Conservation (phyloP, 2,329 filamentous ascomycete species). For the Xylaria sp. region DNA sequence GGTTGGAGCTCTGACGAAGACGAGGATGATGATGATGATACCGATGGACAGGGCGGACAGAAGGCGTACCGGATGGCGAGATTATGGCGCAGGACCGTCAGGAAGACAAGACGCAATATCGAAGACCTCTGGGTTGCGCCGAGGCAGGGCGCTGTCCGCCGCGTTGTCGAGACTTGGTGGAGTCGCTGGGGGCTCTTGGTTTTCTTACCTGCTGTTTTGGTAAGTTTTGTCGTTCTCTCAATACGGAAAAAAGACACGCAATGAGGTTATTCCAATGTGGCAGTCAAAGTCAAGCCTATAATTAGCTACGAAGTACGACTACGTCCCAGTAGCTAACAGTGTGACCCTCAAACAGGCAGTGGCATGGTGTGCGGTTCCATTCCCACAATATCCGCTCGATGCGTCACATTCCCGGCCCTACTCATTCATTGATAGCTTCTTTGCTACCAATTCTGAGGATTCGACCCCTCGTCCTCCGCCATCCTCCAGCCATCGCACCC, state of each 20-base stretch:
- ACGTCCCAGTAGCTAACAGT: conserved; percentile 23
- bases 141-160: conserved; percentile 66
- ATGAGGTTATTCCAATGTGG: neutral
- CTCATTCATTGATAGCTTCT: conserved; percentile 22
- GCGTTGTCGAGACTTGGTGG: conserved; percentile 72
- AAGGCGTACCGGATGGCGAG: conserved; percentile 42
- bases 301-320: neutral
- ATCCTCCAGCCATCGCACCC: conserved; percentile 56
- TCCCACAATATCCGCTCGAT: conserved; percentile 70
- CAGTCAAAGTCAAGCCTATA: neutral
- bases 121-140: conserved; percentile 71
- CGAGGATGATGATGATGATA: conserved; percentile 40
- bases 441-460: conserved; percentile 4
- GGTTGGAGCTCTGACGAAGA: conserved; percentile 47
- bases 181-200: conserved; percentile 70
- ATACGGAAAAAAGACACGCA: neutral
- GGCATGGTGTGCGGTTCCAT: conserved; percentile 72
- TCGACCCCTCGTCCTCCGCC: conserved; percentile 33
- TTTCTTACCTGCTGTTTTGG: conserved; percentile 69
- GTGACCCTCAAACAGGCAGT: conserved; percentile 60
- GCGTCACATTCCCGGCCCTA: conserved; percentile 51
- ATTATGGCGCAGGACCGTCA: conserved; percentile 51
- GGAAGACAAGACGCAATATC: conserved; percentile 51
- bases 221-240: conserved; percentile 53
- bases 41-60: conserved; percentile 49